A percentile compares a stretch with the other conserved stretches of the same genome.
These are phyloP conservation scores for Tylopilus vinaceipallidus DNA, from an alignment of 768 basidiomycete species.

Conservation along the genomic window DNA sequence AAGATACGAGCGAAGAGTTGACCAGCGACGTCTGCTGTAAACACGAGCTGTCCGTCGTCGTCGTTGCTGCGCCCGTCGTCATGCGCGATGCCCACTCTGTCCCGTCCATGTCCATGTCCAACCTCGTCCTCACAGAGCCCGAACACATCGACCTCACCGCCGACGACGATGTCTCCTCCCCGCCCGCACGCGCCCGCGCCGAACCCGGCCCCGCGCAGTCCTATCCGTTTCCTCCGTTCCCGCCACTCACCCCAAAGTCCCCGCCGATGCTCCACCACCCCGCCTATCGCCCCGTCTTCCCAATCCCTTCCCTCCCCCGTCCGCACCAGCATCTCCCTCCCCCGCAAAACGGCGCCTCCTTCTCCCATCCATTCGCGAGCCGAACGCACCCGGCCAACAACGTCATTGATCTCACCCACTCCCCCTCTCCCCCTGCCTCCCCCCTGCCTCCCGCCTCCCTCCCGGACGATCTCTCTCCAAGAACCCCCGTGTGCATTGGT, in stretches of 20 bases:
- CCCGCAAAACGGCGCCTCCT: conserved; percentile 25
- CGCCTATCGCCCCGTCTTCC: conserved; percentile 51
- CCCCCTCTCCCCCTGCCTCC: conserved; percentile 52
- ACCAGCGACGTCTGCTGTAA: conserved; percentile 9
- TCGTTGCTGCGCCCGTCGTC: conserved; percentile 6
- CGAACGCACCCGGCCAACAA: conserved; percentile 39
- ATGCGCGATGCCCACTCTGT: conserved; percentile 30
- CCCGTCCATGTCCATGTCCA: conserved; percentile 36
- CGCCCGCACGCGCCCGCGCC: conserved; percentile 31
- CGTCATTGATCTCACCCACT: conserved; percentile 74
- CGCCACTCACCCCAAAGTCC: conserved; percentile 23
- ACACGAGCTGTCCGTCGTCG: neutral
- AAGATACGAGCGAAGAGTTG: conserved; percentile 21
- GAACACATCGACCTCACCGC: conserved; percentile 69
- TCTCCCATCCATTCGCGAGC: conserved; percentile 17
- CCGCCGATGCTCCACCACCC: conserved; percentile 21
- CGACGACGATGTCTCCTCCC: conserved; percentile 55
- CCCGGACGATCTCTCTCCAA: conserved; percentile 64
- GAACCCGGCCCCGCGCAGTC: conserved; percentile 39
- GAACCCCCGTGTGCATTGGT: conserved; percentile 87
- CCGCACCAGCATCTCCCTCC: conserved; percentile 21
- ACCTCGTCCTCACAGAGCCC: conserved; percentile 38
- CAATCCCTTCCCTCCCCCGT: conserved; percentile 37
- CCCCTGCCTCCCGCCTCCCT: conserved; percentile 33
- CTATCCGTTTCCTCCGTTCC: conserved; percentile 24